These are phyloP conservation scores for Trichosporon asahii DNA, from an alignment of 1,284 basidiomycete species.

Conservation along the genomic window DNA sequence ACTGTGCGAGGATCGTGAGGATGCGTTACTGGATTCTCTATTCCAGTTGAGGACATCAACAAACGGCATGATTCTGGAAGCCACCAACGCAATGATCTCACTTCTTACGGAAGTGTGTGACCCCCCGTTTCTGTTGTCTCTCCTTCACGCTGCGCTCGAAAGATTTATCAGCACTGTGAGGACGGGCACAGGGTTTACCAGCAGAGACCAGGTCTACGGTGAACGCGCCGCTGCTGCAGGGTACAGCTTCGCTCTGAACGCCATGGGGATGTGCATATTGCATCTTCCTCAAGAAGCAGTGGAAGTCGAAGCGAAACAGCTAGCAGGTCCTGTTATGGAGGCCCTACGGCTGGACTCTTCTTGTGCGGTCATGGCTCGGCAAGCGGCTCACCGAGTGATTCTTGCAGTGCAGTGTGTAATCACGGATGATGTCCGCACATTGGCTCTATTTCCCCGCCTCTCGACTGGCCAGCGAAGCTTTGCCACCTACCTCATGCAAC, in stretches of 20 bases:
- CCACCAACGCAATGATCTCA: slow-evolving; percentile 43
- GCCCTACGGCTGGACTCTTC: slow-evolving; percentile 14
- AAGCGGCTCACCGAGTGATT: slow-evolving; percentile 41
- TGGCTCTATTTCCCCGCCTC: slow-evolving; percentile 37
- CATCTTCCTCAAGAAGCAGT: slow-evolving; percentile 38
- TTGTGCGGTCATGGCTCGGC: slow-evolving; percentile 25
- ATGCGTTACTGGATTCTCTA: slow-evolving; percentile 34
- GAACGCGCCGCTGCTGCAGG: slow-evolving; percentile 26
- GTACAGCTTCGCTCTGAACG: slow-evolving; percentile 40
- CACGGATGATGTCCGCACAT: slow-evolving; percentile 30
- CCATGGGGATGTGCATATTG: slow-evolving; percentile 44
- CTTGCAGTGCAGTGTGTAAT: slow-evolving; percentile 44
- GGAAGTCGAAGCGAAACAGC: slow-evolving; percentile 30
- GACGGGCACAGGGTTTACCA: neutral
- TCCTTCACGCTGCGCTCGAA: slow-evolving; percentile 34
- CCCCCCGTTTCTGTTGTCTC: slow-evolving; percentile 37
- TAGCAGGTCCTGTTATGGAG: slow-evolving; percentile 33
- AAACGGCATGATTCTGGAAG: slow-evolving; percentile 39
- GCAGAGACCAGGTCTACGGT: slow-evolving; percentile 7
- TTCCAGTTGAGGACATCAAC: slow-evolving; percentile 35
- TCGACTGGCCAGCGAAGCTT: slow-evolving; percentile 37
- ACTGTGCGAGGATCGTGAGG: slow-evolving; percentile 40
- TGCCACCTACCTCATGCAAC: slow-evolving; percentile 43
- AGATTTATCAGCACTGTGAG: slow-evolving; percentile 26
- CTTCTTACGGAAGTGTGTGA: slow-evolving; percentile 40